Conservation (phyloP, 805 yeast genomes). For the Jamesozyma piceae region DNA sequence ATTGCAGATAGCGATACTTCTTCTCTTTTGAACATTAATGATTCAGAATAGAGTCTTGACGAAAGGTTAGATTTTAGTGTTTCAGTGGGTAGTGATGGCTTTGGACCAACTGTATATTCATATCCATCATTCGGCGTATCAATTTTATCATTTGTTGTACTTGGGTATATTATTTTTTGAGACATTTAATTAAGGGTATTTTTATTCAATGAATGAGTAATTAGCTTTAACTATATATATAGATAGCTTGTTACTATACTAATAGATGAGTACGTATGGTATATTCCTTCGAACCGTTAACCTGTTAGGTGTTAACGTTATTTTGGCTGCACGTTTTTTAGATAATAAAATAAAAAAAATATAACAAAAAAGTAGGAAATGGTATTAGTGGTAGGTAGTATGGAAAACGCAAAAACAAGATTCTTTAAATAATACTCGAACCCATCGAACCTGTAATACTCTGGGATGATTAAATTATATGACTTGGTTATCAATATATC, state of each 20-base stretch:
- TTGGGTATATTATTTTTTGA: constrained; percentile 21
- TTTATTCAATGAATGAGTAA: not conserved
- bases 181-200: constrained; percentile 13
- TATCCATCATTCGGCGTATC: constrained; percentile 15
- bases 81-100: constrained; percentile 23
- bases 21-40: constrained; percentile 16
- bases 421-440: too few relatives aligned
- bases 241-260: not conserved
- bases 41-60: constrained; percentile 17
- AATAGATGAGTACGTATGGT: not conserved
- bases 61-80: constrained; percentile 4
- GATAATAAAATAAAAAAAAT: too few relatives aligned
- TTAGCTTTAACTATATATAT: not conserved
- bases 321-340: too few relatives aligned
- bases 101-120: constrained; percentile 25
- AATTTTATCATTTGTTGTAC: constrained; percentile 14
- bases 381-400: too few relatives aligned
- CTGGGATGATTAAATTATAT: too few relatives aligned
- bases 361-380: too few relatives aligned
- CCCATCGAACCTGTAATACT: too few relatives aligned
- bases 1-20: constrained; percentile 63
- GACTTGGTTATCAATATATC: too few relatives aligned
- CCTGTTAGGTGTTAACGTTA: too few relatives aligned
- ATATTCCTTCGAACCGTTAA: too few relatives aligned
- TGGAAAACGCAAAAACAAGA: too few relatives aligned